These are phyloP conservation scores for Cephaloascus fragrans DNA, from an alignment of 805 yeast genomes.

Conservation along the genomic window DNA sequence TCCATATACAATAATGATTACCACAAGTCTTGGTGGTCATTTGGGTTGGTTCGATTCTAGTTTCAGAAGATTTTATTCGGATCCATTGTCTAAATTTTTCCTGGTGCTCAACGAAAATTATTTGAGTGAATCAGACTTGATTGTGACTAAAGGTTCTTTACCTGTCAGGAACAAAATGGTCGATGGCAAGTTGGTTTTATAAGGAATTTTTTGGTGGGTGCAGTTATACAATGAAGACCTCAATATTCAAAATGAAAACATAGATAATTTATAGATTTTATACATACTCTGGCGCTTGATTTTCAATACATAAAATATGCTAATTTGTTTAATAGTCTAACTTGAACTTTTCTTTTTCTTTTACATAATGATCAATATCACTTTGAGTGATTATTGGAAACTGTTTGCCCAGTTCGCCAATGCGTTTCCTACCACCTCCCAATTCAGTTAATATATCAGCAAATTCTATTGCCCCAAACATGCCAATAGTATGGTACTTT, in stretches of 20 bases:
- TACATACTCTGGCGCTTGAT: too few species aligned
- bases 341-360: background rate
- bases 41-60: slow-evolving; percentile 36
- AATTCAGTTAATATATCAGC: slow-evolving; percentile 11
- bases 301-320: too few species aligned
- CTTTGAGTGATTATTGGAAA: slow-evolving; percentile 2
- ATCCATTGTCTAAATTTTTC: slow-evolving; percentile 23
- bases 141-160: background rate
- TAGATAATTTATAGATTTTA: too few species aligned
- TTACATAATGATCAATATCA: background rate
- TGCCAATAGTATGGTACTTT: slow-evolving; percentile 23
- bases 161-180: background rate
- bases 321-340: background rate
- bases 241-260: too few species aligned
- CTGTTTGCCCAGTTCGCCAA: slow-evolving; percentile 1
- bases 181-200: background rate
- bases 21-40: slow-evolving; percentile 67
- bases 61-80: slow-evolving; percentile 27
- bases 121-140: background rate
- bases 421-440: slow-evolving; percentile 12
- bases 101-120: background rate
- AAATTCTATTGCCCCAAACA: slow-evolving; percentile 16
- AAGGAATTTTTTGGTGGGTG: too few species aligned
- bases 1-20: slow-evolving; percentile 48
- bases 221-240: too few species aligned